phyloP scores from a whole-genome alignment of 2,329 filamentous ascomycete species.

The Epichloe coenophiala region DNA sequence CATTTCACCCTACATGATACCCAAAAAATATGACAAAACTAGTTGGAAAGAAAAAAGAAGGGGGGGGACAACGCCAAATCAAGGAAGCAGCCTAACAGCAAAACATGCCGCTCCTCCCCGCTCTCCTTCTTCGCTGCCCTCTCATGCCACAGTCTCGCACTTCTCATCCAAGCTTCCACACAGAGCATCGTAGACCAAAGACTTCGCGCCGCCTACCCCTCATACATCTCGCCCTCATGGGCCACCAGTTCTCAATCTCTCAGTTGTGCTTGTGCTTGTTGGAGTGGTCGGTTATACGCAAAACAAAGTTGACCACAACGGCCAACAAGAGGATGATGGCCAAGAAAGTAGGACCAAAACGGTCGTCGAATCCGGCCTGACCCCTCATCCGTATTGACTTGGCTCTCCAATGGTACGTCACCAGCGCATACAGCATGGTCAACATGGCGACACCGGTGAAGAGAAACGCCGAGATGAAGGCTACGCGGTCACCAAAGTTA shows the following conservation, averaged over 20 bases:
- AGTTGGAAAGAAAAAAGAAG: background rate
- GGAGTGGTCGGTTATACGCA: slow-evolving; percentile 46
- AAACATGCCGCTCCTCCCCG: background rate
- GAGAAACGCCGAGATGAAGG: slow-evolving; percentile 83
- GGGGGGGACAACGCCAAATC: background rate
- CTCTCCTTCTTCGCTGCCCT: background rate
- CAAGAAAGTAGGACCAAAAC: slow-evolving; percentile 83
- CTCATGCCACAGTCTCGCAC: background rate
- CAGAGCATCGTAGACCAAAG: background rate
- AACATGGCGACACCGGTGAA: slow-evolving; percentile 92
- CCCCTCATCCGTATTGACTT: slow-evolving; percentile 83
- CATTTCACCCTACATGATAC: background rate
- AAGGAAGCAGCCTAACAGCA: background rate
- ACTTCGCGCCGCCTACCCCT: background rate
- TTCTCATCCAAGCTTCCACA: background rate
- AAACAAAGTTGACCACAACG: slow-evolving; percentile 90
- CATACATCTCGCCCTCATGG: background rate
- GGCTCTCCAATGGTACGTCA: slow-evolving; percentile 95
- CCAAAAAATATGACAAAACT: background rate
- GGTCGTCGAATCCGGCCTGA: slow-evolving; percentile 92
- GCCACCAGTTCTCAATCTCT: background rate
- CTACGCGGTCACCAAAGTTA: slow-evolving; percentile 91
- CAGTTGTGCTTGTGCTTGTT: slow-evolving; percentile 23
- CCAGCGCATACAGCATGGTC: slow-evolving; percentile 87
- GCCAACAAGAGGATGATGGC: slow-evolving; percentile 75